Evolutionary conservation across 2,329 filamentous ascomycete genomes (phyloP).

Genomic region (Cordyceps pruinosa): DNA sequence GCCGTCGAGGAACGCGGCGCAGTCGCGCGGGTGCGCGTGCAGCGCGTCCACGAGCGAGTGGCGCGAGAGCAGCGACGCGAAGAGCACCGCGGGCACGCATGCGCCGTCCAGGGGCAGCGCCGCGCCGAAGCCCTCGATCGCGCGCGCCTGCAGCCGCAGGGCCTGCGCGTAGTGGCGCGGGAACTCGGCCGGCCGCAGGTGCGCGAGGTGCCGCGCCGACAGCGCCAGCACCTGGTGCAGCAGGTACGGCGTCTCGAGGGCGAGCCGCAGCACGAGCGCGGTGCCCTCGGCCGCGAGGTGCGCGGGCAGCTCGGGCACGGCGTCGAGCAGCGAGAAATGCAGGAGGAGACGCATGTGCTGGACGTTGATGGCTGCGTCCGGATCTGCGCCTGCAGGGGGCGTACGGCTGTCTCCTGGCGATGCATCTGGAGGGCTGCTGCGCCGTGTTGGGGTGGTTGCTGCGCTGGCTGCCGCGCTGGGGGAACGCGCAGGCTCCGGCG

Average conservation of each 20-base stretch:
- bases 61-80: not conserved
- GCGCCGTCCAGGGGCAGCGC: not conserved
- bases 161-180: not conserved
- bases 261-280: not conserved
- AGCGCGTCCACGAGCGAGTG: conserved; percentile 7
- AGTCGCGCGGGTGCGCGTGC: not conserved
- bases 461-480: not conserved
- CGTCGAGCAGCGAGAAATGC: not conserved
- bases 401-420: not conserved
- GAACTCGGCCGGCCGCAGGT: not conserved
- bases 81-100: conserved; percentile 2
- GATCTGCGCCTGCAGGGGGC: not conserved
- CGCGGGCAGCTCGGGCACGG: not conserved
- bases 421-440: not conserved
- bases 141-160: not conserved
- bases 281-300: not conserved
- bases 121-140: not conserved
- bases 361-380: not conserved
- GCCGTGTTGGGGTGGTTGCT: not conserved
- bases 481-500: not conserved
- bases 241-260: conserved; percentile 3
- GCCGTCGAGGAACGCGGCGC: not conserved
- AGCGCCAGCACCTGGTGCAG: conserved; percentile 5
- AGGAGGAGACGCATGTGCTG: conserved; percentile 4
- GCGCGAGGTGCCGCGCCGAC: not conserved